These are phyloP conservation scores for Ophiosphaerella herpotricha DNA, from an alignment of 2,329 filamentous ascomycete species.

Conservation along the genomic window DNA sequence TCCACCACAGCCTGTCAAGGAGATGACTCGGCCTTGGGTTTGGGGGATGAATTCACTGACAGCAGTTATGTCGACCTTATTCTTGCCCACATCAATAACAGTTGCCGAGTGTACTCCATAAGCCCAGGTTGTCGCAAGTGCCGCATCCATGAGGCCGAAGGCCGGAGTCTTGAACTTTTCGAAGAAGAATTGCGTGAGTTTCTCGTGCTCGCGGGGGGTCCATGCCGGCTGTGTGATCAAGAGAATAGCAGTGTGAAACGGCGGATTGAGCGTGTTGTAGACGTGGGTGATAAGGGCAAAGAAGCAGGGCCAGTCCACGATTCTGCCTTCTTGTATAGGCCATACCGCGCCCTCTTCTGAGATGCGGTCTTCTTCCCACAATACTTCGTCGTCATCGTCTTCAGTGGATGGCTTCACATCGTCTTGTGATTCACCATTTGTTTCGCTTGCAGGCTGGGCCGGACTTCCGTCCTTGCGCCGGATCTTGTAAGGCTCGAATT, in stretches of 20 bases:
- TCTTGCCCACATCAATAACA: constrained; percentile 86
- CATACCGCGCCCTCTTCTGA: constrained; percentile 89
- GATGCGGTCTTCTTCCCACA: constrained; percentile 87
- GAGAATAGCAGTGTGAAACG: constrained; percentile 92
- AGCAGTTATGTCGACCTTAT: constrained; percentile 91
- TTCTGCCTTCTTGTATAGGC: constrained; percentile 79
- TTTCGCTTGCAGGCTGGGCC: constrained; percentile 34
- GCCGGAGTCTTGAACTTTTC: constrained; percentile 96
- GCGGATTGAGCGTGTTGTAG: constrained; percentile 84
- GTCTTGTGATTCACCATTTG: constrained; percentile 26
- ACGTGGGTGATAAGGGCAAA: constrained; percentile 92
- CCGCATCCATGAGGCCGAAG: constrained; percentile 87
- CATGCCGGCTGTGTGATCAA: constrained; percentile 88
- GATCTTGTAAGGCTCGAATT: constrained; percentile 82
- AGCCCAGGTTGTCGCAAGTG: constrained; percentile 76
- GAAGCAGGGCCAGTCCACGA: constrained; percentile 90
- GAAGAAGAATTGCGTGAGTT: constrained; percentile 90
- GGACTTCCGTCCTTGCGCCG: constrained; percentile 53
- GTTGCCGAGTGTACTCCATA: constrained; percentile 84
- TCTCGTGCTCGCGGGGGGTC: constrained; percentile 85
- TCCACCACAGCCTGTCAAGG: constrained; percentile 74
- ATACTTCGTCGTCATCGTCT: constrained; percentile 61
- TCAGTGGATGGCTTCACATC: constrained; percentile 39
- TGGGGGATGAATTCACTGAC: constrained; percentile 82
- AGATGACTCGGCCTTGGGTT: constrained; percentile 65